phyloP scores from a whole-genome alignment of 257 asterid species.

The Coffea eugenioides region DNA sequence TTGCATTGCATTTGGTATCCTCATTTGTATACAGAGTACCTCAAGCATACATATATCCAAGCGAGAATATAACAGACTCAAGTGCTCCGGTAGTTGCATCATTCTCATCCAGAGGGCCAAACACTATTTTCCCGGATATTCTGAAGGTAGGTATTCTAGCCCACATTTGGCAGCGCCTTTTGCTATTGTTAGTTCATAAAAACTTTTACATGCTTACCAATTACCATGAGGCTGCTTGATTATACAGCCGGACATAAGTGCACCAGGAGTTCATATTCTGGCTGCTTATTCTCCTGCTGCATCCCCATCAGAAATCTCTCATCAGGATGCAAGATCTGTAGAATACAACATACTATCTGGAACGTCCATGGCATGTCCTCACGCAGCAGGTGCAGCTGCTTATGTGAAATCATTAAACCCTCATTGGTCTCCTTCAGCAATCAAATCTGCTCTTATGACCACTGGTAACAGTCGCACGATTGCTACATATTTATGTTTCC shows the following conservation, averaged over 20 bases:
- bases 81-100: constrained; percentile 6
- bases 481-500: no score
- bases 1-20: no score
- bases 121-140: background rate
- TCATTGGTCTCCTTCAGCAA: constrained; percentile 6
- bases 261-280: constrained; percentile 16
- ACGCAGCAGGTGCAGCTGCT: constrained; percentile 16
- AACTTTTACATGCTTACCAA: background rate
- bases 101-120: constrained; percentile 17
- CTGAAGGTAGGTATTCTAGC: constrained; percentile 9
- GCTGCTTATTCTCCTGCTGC: constrained; percentile 5
- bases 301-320: background rate
- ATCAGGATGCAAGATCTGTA: background rate
- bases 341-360: constrained; percentile 8
- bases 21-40: background rate
- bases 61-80: background rate
- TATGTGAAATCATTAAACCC: constrained; percentile 10
- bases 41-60: background rate
- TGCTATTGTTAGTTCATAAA: background rate
- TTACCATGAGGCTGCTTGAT: background rate
- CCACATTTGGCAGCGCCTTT: background rate
- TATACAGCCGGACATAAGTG: constrained; percentile 10
- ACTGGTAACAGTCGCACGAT: background rate
- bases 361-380: constrained; percentile 28
- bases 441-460: constrained; percentile 24